Evolutionary conservation across 441 rosid species (phyloP).

Genomic region (Omphalea diandra): DNA sequence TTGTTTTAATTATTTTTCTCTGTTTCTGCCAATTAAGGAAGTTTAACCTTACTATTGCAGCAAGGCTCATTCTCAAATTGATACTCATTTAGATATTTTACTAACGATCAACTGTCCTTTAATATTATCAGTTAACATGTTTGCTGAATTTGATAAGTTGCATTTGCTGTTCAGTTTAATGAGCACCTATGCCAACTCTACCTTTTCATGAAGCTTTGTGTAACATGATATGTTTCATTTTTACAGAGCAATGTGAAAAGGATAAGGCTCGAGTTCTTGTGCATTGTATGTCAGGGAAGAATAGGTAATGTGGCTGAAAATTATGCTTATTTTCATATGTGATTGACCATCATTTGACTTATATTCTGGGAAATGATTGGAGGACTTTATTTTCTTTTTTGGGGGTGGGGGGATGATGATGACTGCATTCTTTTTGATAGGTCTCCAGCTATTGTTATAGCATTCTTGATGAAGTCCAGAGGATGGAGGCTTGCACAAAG

Average conservation of each 20-base stretch:
- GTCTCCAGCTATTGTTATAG: slow-evolving; percentile 91
- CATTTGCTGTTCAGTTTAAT: neutral
- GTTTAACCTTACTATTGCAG: neutral
- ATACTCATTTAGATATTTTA: neutral
- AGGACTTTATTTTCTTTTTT: too few relatives aligned
- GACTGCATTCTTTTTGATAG: slow-evolving; percentile 40
- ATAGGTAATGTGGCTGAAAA: slow-evolving; percentile 48
- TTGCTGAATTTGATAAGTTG: neutral
- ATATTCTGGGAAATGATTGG: neutral
- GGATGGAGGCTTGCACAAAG: slow-evolving; percentile 86
- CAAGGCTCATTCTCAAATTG: neutral
- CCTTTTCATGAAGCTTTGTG: neutral
- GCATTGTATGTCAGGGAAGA: slow-evolving; percentile 98
- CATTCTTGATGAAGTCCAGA: slow-evolving; percentile 87
- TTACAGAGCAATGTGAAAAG: slow-evolving; percentile 83
- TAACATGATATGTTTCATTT: slow-evolving; percentile 15
- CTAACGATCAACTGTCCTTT: neutral
- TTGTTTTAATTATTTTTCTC: neutral
- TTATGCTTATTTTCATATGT: neutral
- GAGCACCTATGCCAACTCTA: neutral
- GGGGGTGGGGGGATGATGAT: neutral
- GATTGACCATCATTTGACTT: slow-evolving; percentile 8
- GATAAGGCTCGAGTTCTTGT: slow-evolving; percentile 96
- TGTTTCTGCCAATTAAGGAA: neutral
- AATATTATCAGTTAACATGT: neutral